These are phyloP conservation scores for Paramecium caudatum DNA, from an alignment of 73 alveolate genomes.

Conservation along the genomic window DNA sequence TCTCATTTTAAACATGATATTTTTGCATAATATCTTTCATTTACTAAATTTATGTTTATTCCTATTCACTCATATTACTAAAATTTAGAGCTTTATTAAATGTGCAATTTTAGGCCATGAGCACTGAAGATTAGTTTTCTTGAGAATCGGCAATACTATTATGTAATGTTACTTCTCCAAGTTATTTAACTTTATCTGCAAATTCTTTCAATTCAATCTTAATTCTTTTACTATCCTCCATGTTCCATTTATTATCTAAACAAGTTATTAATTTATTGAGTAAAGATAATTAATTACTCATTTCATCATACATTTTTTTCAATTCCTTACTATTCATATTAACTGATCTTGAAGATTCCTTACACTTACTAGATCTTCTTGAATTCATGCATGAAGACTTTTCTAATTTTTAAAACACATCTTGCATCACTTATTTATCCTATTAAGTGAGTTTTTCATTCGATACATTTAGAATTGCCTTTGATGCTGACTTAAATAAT, in stretches of 20 bases:
- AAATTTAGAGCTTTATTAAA: neutral
- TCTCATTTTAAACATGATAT: neutral
- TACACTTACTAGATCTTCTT: neutral
- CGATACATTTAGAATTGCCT: neutral
- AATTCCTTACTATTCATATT: constrained; percentile 25
- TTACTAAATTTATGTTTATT: neutral
- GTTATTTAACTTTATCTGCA: neutral
- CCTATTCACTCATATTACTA: constrained; percentile 1
- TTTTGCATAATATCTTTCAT: neutral
- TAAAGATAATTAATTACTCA: neutral
- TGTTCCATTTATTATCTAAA: constrained; percentile 6
- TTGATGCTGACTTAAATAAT: constrained; percentile 19
- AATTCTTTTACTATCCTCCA: neutral
- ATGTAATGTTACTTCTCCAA: constrained; percentile 4
- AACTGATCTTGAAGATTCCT: neutral
- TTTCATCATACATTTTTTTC: constrained; percentile 24
- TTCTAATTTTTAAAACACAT: neutral
- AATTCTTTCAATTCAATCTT: neutral
- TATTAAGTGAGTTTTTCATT: neutral
- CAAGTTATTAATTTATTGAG: constrained; percentile 17
- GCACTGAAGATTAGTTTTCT: neutral
- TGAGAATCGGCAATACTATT: neutral
- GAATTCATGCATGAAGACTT: constrained; percentile 21
- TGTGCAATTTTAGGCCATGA: constrained; percentile 13
- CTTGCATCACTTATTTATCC: neutral